Conservation (phyloP, 352 stramenopile species). For the Hyaloperonospora brassicae region DNA sequence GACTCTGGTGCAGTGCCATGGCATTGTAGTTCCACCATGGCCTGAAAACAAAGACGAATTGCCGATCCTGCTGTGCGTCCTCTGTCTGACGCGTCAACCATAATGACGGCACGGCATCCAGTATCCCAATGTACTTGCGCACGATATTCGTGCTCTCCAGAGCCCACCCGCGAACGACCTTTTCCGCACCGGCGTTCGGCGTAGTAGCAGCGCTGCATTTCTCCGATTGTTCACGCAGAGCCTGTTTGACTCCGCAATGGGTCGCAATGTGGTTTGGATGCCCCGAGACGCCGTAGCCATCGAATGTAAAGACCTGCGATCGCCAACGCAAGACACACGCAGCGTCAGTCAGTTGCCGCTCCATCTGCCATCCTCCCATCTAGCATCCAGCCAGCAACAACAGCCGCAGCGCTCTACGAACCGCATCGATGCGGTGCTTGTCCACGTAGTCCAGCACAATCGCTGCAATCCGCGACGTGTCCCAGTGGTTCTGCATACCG, state of each 20-base stretch:
- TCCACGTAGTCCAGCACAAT: constrained; percentile 53
- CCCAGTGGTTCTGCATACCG: constrained; percentile 76
- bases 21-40: constrained; percentile 81
- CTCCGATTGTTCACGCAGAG: constrained; percentile 36
- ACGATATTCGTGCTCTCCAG: constrained; percentile 68
- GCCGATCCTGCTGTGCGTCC: constrained; percentile 12
- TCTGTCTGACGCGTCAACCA: constrained; percentile 19
- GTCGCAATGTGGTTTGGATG: constrained; percentile 90
- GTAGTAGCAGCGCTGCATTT: constrained; percentile 20
- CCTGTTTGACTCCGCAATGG: constrained; percentile 46
- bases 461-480: constrained; percentile 46
- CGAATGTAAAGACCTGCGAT: constrained; percentile 89
- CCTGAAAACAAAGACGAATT: constrained; percentile 52
- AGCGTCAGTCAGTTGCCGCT: too few relatives aligned
- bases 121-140: constrained; percentile 84
- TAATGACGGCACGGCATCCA: constrained; percentile 58
- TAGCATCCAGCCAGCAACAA: neutral
- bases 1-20: constrained; percentile 88
- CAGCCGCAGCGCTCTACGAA: constrained; percentile 17
- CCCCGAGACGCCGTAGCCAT: constrained; percentile 87
- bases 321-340: neutral
- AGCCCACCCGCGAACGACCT: constrained; percentile 41
- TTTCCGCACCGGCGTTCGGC: constrained; percentile 5
- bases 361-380: too few relatives aligned
- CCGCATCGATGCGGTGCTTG: constrained; percentile 49